Percentiles rank a stretch among this genome's conserved stretches.
These are phyloP conservation scores for Tympanopsis confertula DNA, from an alignment of 2,329 filamentous ascomycete species.

Conservation along the genomic window DNA sequence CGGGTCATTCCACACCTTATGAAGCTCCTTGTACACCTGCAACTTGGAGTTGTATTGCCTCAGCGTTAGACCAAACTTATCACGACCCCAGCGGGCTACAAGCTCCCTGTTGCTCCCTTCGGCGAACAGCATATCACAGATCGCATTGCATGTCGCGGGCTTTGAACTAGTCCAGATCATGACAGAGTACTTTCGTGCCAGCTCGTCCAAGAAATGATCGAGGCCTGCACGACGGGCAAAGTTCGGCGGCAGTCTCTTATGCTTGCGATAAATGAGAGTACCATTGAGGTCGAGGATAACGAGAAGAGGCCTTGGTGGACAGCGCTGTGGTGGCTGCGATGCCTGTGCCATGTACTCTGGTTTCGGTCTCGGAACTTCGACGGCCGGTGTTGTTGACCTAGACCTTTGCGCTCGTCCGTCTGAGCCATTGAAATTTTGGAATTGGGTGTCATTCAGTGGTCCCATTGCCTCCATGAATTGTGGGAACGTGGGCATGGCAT, in stretches of 20 bases:
- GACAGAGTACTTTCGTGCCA: slow-evolving; percentile 42
- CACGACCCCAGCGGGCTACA: slow-evolving; percentile 42
- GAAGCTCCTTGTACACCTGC: slow-evolving; percentile 53
- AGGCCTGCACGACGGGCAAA: slow-evolving; percentile 37
- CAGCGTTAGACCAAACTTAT: slow-evolving; percentile 38
- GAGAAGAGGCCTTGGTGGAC: slow-evolving; percentile 31
- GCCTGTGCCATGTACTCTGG: slow-evolving; percentile 31
- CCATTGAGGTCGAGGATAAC: slow-evolving; percentile 56
- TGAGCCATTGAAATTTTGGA: no score
- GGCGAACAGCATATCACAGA: slow-evolving; percentile 36
- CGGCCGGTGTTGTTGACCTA: no score
- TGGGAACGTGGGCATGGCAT: no score
- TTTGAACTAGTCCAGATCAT: slow-evolving; percentile 56
- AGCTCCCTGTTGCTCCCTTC: slow-evolving; percentile 26
- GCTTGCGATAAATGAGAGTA: slow-evolving; percentile 41
- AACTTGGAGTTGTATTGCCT: slow-evolving; percentile 42
- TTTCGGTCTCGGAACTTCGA: no score
- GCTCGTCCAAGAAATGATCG: slow-evolving; percentile 36
- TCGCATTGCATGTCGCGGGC: slow-evolving; percentile 35
- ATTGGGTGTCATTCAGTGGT: no score
- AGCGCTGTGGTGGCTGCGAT: slow-evolving; percentile 12
- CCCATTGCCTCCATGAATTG: no score
- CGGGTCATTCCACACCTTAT: slow-evolving; percentile 35
- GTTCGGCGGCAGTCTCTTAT: slow-evolving; percentile 12
- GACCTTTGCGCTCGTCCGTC: no score